A percentile compares a stretch with the other conserved stretches of the same genome.
phyloP scores from a whole-genome alignment of 352 stramenopile genomes.

The Phytophthora megakarya region DNA sequence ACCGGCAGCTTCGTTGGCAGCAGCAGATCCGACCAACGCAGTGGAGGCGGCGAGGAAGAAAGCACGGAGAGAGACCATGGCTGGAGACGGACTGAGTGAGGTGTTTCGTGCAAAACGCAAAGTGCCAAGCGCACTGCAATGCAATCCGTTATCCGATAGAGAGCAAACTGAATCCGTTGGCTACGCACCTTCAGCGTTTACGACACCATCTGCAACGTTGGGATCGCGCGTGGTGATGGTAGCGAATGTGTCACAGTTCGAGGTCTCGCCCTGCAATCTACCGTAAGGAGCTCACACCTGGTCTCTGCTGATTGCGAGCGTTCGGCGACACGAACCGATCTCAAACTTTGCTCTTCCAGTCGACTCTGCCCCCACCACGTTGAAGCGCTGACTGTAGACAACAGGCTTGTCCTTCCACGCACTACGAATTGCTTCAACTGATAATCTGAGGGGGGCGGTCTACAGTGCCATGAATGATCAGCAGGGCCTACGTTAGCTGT shows the following conservation, averaged over 20 bases:
- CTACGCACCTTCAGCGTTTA: slow-evolving; percentile 7
- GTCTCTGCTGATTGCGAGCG: too few relatives aligned
- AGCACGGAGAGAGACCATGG: slow-evolving; percentile 28
- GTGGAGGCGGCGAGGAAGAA: slow-evolving; percentile 18
- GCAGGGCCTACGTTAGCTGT: too few relatives aligned
- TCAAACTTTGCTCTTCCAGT: slow-evolving; percentile 22
- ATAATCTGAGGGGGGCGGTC: too few relatives aligned
- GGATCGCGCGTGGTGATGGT: background rate
- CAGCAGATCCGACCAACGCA: slow-evolving; percentile 23
- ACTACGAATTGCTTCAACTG: background rate
- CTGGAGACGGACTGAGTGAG: slow-evolving; percentile 13
- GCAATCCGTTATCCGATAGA: background rate
- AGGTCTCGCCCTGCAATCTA: too few relatives aligned
- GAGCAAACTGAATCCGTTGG: slow-evolving; percentile 15
- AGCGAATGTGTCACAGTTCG: slow-evolving; percentile 15
- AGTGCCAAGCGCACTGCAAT: slow-evolving; percentile 16
- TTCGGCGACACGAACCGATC: slow-evolving; percentile 25
- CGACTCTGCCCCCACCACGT: slow-evolving; percentile 7
- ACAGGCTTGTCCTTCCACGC: slow-evolving; percentile 18
- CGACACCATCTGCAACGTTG: background rate
- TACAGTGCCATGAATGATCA: too few relatives aligned
- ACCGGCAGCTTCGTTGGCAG: slow-evolving; percentile 22
- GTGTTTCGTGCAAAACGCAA: slow-evolving; percentile 25
- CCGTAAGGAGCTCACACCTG: too few relatives aligned
- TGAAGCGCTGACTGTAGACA: slow-evolving; percentile 30